Conservation (phyloP, 148 eudicot genomes). For the Mesembryanthemum crystallinum region DNA sequence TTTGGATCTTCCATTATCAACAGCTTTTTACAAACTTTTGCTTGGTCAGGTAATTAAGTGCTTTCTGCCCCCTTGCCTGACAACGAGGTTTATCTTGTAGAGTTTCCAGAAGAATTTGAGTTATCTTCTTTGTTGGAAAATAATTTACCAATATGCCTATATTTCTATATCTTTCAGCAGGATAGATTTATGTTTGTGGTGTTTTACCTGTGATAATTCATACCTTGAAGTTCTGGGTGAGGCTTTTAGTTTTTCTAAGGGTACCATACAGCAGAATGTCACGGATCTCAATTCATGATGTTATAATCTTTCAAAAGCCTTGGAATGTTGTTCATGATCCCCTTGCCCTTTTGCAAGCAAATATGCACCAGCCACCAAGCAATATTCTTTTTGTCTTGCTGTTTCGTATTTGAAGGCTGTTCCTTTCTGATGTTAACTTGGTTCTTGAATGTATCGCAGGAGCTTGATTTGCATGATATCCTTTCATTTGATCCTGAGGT, state of each 20-base stretch:
- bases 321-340: neutral
- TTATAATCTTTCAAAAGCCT: neutral
- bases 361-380: too few relatives aligned
- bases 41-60: constrained; percentile 67
- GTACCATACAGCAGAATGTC: neutral
- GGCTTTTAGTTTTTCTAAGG: neutral
- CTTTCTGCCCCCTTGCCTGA: neutral
- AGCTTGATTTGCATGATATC: constrained; percentile 96
- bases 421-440: neutral
- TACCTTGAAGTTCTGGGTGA: neutral
- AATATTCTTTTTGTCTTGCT: neutral
- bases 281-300: neutral
- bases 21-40: constrained; percentile 79
- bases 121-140: neutral
- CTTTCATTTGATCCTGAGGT: constrained; percentile 80
- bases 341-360: too few relatives aligned
- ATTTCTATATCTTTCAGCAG: neutral
- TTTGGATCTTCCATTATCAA: constrained; percentile 80
- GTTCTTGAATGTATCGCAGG: constrained; percentile 46
- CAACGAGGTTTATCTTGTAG: too few relatives aligned
- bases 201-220: neutral
- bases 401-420: neutral
- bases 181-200: neutral
- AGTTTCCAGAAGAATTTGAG: neutral
- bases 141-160: too few relatives aligned